phyloP scores from a whole-genome alignment of 345 rosid genomes.

The Lepidium aucheri region DNA sequence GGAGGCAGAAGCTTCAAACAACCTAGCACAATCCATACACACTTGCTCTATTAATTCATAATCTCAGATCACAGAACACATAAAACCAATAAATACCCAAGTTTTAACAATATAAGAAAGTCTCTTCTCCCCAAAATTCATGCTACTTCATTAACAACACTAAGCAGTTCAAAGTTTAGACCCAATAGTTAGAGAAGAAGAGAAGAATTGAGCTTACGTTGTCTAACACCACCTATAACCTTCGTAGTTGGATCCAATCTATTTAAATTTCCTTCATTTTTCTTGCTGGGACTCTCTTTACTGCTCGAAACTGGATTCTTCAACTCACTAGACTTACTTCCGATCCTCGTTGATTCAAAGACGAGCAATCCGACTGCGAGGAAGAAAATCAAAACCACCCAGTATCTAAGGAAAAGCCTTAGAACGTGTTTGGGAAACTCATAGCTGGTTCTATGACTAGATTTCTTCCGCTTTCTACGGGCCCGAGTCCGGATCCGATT shows the following conservation, averaged over 20 bases:
- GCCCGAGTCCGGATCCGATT: constrained; percentile 57
- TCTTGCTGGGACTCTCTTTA: constrained; percentile 9
- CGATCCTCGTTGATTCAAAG: constrained; percentile 61
- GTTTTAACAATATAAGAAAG: background rate
- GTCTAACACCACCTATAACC: constrained; percentile 30
- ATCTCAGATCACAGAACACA: background rate
- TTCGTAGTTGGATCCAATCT: constrained; percentile 25
- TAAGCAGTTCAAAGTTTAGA: background rate
- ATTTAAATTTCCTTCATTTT: constrained; percentile 23
- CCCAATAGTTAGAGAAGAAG: background rate
- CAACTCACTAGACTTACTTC: constrained; percentile 21
- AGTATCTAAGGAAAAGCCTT: constrained; percentile 48
- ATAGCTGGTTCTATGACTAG: constrained; percentile 28
- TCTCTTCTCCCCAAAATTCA: background rate
- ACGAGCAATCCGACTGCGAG: constrained; percentile 47
- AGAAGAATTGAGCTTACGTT: constrained; percentile 16
- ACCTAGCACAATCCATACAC: constrained; percentile 35
- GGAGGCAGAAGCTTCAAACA: constrained; percentile 75
- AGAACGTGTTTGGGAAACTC: constrained; percentile 40
- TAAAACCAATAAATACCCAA: background rate
- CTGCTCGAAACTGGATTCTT: background rate
- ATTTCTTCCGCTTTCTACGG: constrained; percentile 69
- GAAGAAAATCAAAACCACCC: constrained; percentile 50
- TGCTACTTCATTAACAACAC: background rate
- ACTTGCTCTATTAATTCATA: background rate